Conservation (phyloP, 371 early-diverging fungal species). For the Mucor irregularis region DNA sequence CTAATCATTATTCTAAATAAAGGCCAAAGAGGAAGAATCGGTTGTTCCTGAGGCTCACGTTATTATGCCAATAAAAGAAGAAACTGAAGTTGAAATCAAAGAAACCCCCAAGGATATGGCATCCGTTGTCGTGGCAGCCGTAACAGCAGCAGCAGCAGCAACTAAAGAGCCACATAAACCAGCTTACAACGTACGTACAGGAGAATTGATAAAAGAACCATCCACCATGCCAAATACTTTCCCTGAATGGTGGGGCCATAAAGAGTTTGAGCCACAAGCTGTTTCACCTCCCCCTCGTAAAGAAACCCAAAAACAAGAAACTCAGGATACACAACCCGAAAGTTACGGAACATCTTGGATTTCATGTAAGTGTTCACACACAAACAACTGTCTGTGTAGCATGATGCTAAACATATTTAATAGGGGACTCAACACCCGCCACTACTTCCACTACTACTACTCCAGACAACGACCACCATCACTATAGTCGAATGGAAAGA, state of each 20-base stretch:
- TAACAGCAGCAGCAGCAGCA: background rate
- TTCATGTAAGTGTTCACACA: conserved; percentile 13
- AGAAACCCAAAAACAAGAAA: background rate
- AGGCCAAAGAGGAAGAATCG: conserved; percentile 1
- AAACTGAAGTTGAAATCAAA: background rate
- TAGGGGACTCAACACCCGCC: conserved; percentile 1
- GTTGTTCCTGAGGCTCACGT: background rate
- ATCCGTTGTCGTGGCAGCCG: no score
- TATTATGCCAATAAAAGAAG: conserved; percentile 10
- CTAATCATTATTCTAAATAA: no score
- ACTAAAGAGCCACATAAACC: conserved; percentile 1
- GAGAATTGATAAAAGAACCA: conserved; percentile 9
- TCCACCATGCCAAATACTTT: conserved; percentile 35
- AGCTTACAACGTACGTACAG: conserved; percentile 2
- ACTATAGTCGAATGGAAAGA: conserved; percentile 15
- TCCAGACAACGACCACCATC: background rate
- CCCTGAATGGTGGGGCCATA: conserved; percentile 48
- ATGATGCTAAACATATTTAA: no score
- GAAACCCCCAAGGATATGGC: no score
- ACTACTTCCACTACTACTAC: background rate
- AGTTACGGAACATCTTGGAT: conserved; percentile 6
- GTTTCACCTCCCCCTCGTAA: background rate
- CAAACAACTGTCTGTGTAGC: no score
- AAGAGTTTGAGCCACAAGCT: conserved; percentile 18
- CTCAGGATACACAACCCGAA: background rate